Conservation (phyloP, 2,329 filamentous ascomycete genomes). For the Aspergillus japonicus region DNA sequence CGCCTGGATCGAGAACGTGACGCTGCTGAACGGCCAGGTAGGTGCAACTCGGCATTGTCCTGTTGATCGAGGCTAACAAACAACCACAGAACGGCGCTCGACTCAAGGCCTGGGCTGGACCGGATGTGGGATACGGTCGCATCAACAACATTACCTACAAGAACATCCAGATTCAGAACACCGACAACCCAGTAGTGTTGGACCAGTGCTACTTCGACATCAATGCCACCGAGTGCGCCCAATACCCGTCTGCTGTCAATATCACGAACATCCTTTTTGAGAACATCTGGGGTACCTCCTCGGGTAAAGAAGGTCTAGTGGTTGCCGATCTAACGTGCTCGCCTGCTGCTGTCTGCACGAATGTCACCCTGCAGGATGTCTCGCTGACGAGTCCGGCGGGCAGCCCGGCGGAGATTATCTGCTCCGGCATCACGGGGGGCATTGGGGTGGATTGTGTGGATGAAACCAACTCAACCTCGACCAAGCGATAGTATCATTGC, state of each 20-base stretch:
- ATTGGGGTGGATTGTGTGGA: slow-evolving; percentile 40
- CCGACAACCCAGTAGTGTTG: slow-evolving; percentile 57
- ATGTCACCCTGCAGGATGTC: slow-evolving; percentile 57
- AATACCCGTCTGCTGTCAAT: slow-evolving; percentile 58
- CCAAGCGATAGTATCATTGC: background rate
- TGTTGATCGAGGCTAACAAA: slow-evolving; percentile 23
- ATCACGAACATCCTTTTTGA: slow-evolving; percentile 60
- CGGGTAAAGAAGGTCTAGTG: slow-evolving; percentile 55
- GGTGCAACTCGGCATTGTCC: background rate
- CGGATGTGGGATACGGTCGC: slow-evolving; percentile 58
- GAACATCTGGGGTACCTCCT: slow-evolving; percentile 58
- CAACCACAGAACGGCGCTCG: slow-evolving; percentile 52
- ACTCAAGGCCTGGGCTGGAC: slow-evolving; percentile 62
- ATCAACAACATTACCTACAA: slow-evolving; percentile 63
- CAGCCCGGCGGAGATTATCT: slow-evolving; percentile 48
- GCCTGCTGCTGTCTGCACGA: slow-evolving; percentile 56
- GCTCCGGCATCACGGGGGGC: slow-evolving; percentile 48
- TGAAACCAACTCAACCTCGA: background rate
- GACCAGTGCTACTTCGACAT: slow-evolving; percentile 65
- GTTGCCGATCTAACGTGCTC: slow-evolving; percentile 58
- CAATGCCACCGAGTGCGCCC: slow-evolving; percentile 51
- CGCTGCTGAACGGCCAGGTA: slow-evolving; percentile 52
- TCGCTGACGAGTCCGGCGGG: slow-evolving; percentile 53
- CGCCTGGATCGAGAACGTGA: slow-evolving; percentile 60
- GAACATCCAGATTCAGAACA: slow-evolving; percentile 60